phyloP scores from a whole-genome alignment of 1,284 basidiomycete species.

The Fomitopsis pinicola region DNA sequence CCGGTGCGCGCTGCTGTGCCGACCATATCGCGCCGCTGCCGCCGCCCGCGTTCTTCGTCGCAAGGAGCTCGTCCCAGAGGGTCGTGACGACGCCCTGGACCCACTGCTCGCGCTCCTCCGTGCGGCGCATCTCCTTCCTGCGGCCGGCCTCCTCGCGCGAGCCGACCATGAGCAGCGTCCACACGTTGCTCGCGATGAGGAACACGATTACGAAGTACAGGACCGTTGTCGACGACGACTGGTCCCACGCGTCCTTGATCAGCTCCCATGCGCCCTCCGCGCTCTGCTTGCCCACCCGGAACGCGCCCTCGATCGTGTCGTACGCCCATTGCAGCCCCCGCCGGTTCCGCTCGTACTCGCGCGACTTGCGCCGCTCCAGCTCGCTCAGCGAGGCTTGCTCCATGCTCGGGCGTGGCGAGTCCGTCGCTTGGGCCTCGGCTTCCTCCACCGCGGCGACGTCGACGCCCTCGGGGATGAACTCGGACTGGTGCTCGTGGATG shows the following conservation, averaged over 20 bases:
- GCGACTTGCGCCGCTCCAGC: conserved; percentile 39
- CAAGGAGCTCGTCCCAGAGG: conserved; percentile 66
- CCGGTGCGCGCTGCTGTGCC: conserved; percentile 17
- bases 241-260: conserved; percentile 70
- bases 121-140: conserved; percentile 50
- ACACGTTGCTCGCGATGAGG: conserved; percentile 75
- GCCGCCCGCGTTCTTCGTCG: conserved; percentile 25
- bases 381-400: conserved; percentile 19
- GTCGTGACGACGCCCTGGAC: conserved; percentile 64
- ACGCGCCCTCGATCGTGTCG: conserved; percentile 76
- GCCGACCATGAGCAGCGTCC: conserved; percentile 60
- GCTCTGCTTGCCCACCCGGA: conserved; percentile 64
- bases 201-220: conserved; percentile 68
- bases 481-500: conserved; percentile 83
- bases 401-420: conserved; percentile 6
- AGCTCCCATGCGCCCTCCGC: conserved; percentile 69
- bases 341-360: conserved; percentile 63
- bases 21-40: not conserved
- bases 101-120: conserved; percentile 69
- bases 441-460: conserved; percentile 47
- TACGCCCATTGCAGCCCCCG: conserved; percentile 81
- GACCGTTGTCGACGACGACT: conserved; percentile 63
- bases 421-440: conserved; percentile 7
- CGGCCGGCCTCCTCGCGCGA: conserved; percentile 49
- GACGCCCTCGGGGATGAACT: conserved; percentile 85